Base-by-base conservation (phyloP, 805 yeast species). In the Teunomyces cretensis region DNA sequence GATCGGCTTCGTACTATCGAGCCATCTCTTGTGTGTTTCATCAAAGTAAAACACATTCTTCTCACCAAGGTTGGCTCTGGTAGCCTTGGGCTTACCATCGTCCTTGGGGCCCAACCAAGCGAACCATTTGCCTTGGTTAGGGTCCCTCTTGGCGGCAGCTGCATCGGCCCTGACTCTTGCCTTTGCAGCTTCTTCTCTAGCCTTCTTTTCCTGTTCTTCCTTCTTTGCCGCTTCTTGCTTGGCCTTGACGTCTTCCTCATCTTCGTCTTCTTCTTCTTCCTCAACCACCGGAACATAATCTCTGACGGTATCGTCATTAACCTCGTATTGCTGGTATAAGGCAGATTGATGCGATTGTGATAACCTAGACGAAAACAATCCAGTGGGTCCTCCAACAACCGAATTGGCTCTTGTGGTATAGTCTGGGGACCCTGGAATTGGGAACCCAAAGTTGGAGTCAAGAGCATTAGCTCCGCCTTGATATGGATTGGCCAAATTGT, bases 61-160 rank as follows among this genome's bases (percentile, higher is more conserved):
- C 46, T 86, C 88, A 9, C 98, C 99, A 43, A 94, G 68, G 53
- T 94, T 89, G 30, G 97, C 98, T 51, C 81, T 79, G 49, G 83
- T 76, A 0, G 90, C 86, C 58, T 87, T 88, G 32, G 88, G 88
- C 42, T 80, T 87, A 39, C 79, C 83, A 24, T 79, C 77, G 37
- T 75, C 75, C 50, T 70, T 73, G 19, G 38, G 38, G 37, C 73
- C 60, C 22, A 61, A 49, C 60, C 61, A 66, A 45, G 78, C 72
- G 47, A 86, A 65, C 88, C 96, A 86, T 6, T 43, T 44, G 11
- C 41, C 43, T 1, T 43, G 37, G 13, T 45, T 36, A 2, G 49
- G 46, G 31, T 48, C 52, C 14, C 47, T 36, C 38, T 43, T 38
- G 12, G 50, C 44, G 16, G 46, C 50, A 12, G 47, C 50, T 26